These are phyloP conservation scores for Pyrus hybrid DNA, from an alignment of 331 rosid species.

Conservation along the genomic window DNA sequence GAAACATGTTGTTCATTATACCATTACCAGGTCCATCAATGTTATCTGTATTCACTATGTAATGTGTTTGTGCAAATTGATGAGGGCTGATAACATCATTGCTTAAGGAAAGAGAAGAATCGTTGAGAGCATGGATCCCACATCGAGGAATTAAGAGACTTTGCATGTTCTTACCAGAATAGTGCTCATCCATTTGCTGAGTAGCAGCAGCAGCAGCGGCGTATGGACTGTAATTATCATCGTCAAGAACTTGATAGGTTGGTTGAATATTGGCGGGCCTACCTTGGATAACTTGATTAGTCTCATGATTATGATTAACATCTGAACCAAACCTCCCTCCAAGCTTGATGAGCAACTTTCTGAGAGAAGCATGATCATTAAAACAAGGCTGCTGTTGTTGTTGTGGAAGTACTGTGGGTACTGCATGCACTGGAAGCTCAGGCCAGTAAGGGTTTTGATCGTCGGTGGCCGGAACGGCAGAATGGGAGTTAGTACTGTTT, in stretches of 20 bases:
- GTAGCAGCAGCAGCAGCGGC: neutral
- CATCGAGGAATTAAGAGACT: neutral
- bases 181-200: conserved; percentile 15
- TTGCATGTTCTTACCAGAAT: neutral
- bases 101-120: conserved; percentile 9
- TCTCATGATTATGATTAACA: conserved; percentile 18
- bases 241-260: neutral
- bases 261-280: conserved; percentile 16
- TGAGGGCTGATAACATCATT: neutral
- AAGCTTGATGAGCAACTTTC: conserved; percentile 51
- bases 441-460: conserved; percentile 46
- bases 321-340: conserved; percentile 54
- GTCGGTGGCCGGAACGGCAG: neutral
- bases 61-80: conserved; percentile 27
- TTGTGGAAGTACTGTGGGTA: neutral
- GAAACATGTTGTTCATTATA: conserved; percentile 19
- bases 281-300: conserved; percentile 18
- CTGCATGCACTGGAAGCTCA: conserved; percentile 37
- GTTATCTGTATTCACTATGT: neutral
- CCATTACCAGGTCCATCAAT: neutral
- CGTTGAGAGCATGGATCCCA: neutral
- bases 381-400: conserved; percentile 17
- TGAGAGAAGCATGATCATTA: conserved; percentile 52
- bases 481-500: neutral
- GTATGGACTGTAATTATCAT: neutral